Base-by-base conservation (phyloP, 1,139 yeast species). In the Keqinozyma sinolaborantium region DNA sequence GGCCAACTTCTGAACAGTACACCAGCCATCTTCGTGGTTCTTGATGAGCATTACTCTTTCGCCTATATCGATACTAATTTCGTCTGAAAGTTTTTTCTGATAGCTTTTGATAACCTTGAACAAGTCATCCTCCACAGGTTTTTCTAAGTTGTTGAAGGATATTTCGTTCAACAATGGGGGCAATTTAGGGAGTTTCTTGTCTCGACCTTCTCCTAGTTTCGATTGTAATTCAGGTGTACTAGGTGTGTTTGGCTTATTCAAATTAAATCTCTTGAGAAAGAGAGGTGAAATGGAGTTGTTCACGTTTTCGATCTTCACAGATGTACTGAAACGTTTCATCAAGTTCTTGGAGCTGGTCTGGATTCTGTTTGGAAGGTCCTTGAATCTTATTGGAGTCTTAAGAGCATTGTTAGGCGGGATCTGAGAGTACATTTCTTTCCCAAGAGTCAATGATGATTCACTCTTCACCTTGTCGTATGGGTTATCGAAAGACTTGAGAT, bases 21-120 rank as follows among this genome's bases (percentile, higher is more conserved):
- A 63, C 74, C 74, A 68, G 2, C 69, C 70, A 35, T 66, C 73
- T 9, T 58, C 42, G 38, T 56, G 62, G n/a, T 45, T 48, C 21
- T 52, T 50, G 14, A 54, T 32, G 1, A 64, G 34, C 4, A 39
- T 30, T 3, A 62, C 65, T 19, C 47, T 39, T 25, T 67, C 69
- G 1, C 71, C 71, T 4, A 51, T 36, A 2, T 41, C 35, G 2
- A 67, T 43, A 3, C 59, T 44, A 5, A 67, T 31, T 40, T 67
- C 74, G 38, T 68, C 73, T 9, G 45, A 42, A 16, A 64, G 48
- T 9, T 47, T 42, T 33, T 52, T 58, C 10, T 44, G 39, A 36
- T 64, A 66, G 2, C 50, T 35, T 35, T 50, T 49, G 5, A 52
- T 47, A 6, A 60, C 70, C 5, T 44, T 34, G 27, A 47, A 52